These are phyloP conservation scores for Termitomyces sp. DNA, from an alignment of 768 basidiomycete species.

Conservation along the genomic window DNA sequence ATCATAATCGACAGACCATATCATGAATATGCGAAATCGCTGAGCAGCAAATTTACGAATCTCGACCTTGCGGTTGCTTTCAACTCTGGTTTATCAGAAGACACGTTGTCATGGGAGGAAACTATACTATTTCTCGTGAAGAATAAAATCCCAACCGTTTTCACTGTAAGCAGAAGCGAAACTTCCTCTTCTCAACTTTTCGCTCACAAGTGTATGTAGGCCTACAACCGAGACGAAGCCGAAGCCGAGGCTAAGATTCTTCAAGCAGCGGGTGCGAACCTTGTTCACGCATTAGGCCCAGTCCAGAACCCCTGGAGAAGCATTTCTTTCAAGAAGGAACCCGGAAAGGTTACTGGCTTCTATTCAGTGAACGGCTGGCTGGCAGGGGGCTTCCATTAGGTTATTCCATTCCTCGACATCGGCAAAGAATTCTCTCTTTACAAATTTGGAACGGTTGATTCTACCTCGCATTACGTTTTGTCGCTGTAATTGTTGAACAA, in stretches of 20 bases:
- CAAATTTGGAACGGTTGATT: too few species aligned
- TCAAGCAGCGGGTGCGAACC: conserved; percentile 16
- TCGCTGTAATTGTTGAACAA: too few species aligned
- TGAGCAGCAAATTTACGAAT: conserved; percentile 15
- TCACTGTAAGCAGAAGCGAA: conserved; percentile 23
- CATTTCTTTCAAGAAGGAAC: conserved; percentile 21
- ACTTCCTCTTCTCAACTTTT: not conserved
- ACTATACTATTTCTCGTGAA: conserved; percentile 23
- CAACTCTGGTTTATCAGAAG: conserved; percentile 27
- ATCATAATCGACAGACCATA: conserved; percentile 22
- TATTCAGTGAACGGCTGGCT: conserved; percentile 33
- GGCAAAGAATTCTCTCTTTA: too few species aligned
- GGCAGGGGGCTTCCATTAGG: conserved; percentile 27
- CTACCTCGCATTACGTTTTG: too few species aligned
- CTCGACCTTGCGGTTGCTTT: conserved; percentile 35
- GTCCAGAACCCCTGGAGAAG: conserved; percentile 30
- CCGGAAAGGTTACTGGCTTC: conserved; percentile 27
- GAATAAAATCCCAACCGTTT: conserved; percentile 25
- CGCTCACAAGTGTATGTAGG: conserved; percentile 12
- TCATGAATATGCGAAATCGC: conserved; percentile 19
- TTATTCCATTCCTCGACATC: too few species aligned
- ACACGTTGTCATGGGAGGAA: conserved; percentile 18
- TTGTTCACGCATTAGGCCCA: conserved; percentile 23
- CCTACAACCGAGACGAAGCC: conserved; percentile 28
- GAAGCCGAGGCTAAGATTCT: conserved; percentile 22